These are phyloP conservation scores for Aspergillus oerlinghausenensis DNA, from an alignment of 2,329 filamentous ascomycete genomes.

Conservation along the genomic window DNA sequence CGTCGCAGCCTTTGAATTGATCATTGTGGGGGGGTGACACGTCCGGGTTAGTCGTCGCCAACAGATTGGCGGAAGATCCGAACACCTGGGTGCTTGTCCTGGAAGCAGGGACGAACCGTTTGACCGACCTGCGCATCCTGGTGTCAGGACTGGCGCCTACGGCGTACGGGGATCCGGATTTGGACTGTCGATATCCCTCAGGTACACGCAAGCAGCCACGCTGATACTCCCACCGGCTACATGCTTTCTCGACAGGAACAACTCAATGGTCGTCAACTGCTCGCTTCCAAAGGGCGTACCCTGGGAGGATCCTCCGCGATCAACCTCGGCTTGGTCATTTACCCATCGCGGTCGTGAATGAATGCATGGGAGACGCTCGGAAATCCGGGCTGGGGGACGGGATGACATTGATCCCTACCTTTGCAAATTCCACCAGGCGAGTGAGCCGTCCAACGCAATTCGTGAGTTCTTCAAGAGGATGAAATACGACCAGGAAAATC, in stretches of 20 bases:
- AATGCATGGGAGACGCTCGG: slow-evolving; percentile 44
- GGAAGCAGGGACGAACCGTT: slow-evolving; percentile 19
- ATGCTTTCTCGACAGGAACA: slow-evolving; percentile 2
- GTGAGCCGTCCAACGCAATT: slow-evolving; percentile 20
- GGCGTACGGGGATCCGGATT: slow-evolving; percentile 10
- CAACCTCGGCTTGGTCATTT: slow-evolving; percentile 33
- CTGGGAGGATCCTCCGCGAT: slow-evolving; percentile 46
- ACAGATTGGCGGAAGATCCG: slow-evolving; percentile 22
- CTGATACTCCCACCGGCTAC: neutral
- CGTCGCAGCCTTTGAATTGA: slow-evolving; percentile 15
- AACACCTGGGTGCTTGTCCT: slow-evolving; percentile 18
- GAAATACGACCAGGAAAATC: no score
- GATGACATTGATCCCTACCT: slow-evolving; percentile 46
- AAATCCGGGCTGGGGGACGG: slow-evolving; percentile 43
- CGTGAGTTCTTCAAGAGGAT: neutral
- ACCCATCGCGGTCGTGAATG: slow-evolving; percentile 32
- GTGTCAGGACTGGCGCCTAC: slow-evolving; percentile 8
- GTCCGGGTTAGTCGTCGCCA: slow-evolving; percentile 23
- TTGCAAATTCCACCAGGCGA: slow-evolving; percentile 34
- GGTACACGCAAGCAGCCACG: slow-evolving; percentile 1
- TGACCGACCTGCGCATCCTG: slow-evolving; percentile 12
- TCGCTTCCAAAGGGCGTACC: slow-evolving; percentile 44
- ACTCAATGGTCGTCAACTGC: slow-evolving; percentile 37
- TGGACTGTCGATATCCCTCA: slow-evolving; percentile 13
- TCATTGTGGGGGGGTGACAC: slow-evolving; percentile 28